Base-by-base conservation (phyloP, 2,329 filamentous ascomycete genomes). In the Pseudocercospora pini-densiflorae region DNA sequence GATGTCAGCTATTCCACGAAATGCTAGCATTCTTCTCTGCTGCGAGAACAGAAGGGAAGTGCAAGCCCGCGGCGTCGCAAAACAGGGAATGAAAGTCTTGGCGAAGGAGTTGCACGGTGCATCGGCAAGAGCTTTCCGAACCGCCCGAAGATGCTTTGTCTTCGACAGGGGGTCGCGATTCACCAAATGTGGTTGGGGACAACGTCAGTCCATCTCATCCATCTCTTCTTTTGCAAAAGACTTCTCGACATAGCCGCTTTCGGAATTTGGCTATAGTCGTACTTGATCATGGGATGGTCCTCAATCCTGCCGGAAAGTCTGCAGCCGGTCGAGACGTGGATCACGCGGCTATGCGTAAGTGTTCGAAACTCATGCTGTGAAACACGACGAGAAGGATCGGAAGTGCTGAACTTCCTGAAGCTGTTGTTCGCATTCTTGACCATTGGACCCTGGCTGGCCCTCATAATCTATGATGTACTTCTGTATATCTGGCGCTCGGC, bases 391-490 rank as follows among this genome's bases (percentile, higher is more conserved):
- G 31, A 59, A 24, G 31, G 65, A 51, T 53, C 54, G 53, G 55
- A 53, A 61, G 59, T 64, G 61, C 53, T 61, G 53, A 63, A 59
- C 16, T 55, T 19, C 14, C 1, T 64, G 29, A 73, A 91, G 89
- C 77, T 91, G 33, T 72, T 90, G 64, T 83, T 90, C 65, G 88
- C 86, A 24, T 71, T 87, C 51, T 71, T 90, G 51, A 86, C 84
- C 54, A 87, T 91, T 69, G 84, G 85, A 1, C 89, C 89, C 10
- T 91, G 89, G 87, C 77, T 84, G 5, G 79, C 85, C 24, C 77
- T 91, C 40, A 80, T 92, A 68, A 63, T 88, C 68, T 90, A 90
- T 80, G 89, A 92, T 75, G 76, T 89, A 62, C 69, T 86, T 24
- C 82, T 90, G 49, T 92, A 90, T 77, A 69, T 87, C 65, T 86